These are phyloP conservation scores for Podila epigama DNA, from an alignment of 192 early-diverging fungal genomes.

Conservation along the genomic window DNA sequence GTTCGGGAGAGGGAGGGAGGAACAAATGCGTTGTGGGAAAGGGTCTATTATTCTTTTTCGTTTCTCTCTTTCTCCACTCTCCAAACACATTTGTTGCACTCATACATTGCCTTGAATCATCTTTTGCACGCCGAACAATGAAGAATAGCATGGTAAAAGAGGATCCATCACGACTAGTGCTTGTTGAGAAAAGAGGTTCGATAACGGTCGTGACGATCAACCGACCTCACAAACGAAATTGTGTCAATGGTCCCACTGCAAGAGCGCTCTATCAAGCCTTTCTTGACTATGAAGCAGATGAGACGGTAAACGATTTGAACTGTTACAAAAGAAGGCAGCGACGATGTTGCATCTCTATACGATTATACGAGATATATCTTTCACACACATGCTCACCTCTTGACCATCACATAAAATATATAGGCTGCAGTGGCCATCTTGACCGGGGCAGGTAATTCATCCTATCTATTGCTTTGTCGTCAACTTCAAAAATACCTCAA, in stretches of 20 bases:
- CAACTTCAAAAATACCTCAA: too few relatives aligned
- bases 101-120: neutral
- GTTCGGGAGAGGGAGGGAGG: neutral
- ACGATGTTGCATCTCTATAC: neutral
- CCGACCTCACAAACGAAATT: conserved; percentile 54
- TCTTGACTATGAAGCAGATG: conserved; percentile 55
- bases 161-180: conserved; percentile 18
- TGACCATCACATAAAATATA: neutral
- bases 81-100: neutral
- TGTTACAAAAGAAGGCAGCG: neutral
- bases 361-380: too few relatives aligned
- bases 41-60: neutral
- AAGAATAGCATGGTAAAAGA: conserved; percentile 9
- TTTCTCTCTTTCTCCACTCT: neutral
- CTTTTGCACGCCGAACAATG: neutral
- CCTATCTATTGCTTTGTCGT: neutral
- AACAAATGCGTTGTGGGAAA: neutral
- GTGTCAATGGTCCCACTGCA: conserved; percentile 56
- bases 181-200: conserved; percentile 26
- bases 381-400: neutral
- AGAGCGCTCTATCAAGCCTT: conserved; percentile 54
- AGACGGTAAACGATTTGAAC: conserved; percentile 12
- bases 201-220: conserved; percentile 51
- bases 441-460: conserved; percentile 48
- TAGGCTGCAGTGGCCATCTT: conserved; percentile 52